Evolutionary conservation across 306 rosid genomes (phyloP).

Genomic region (Castanea sativa): DNA sequence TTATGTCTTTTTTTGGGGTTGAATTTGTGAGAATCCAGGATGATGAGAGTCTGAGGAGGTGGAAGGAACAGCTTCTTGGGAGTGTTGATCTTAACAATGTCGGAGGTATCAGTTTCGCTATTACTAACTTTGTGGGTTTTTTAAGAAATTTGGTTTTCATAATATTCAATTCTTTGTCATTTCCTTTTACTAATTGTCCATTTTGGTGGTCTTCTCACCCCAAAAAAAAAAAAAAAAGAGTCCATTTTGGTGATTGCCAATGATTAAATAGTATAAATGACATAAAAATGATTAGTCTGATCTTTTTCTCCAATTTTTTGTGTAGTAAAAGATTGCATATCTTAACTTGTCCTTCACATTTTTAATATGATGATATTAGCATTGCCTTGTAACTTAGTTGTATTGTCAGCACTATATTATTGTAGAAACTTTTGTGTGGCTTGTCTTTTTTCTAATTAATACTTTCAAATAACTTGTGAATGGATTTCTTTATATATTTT

Average conservation of each 20-base stretch:
- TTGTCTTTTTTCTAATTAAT: background rate
- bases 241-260: background rate
- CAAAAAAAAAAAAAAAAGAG: background rate
- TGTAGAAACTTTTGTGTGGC: background rate
- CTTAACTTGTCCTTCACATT: background rate
- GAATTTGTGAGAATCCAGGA: constrained; percentile 49
- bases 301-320: background rate
- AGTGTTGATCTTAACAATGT: constrained; percentile 76
- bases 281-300: background rate
- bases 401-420: background rate
- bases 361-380: background rate
- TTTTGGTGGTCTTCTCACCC: background rate
- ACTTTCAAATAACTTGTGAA: background rate
- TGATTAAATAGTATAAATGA: background rate
- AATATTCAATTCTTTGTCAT: background rate
- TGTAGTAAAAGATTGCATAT: background rate
- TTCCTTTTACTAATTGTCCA: background rate
- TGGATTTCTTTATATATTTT: background rate
- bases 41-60: constrained; percentile 92
- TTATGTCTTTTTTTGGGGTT: background rate
- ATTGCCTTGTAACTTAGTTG: too few relatives aligned
- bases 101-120: constrained; percentile 52
- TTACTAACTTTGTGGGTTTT: background rate
- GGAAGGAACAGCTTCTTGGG: constrained; percentile 99
- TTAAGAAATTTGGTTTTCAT: background rate